Conservation (phyloP, 208 protist genomes). For the Leishmania gerbilli region DNA sequence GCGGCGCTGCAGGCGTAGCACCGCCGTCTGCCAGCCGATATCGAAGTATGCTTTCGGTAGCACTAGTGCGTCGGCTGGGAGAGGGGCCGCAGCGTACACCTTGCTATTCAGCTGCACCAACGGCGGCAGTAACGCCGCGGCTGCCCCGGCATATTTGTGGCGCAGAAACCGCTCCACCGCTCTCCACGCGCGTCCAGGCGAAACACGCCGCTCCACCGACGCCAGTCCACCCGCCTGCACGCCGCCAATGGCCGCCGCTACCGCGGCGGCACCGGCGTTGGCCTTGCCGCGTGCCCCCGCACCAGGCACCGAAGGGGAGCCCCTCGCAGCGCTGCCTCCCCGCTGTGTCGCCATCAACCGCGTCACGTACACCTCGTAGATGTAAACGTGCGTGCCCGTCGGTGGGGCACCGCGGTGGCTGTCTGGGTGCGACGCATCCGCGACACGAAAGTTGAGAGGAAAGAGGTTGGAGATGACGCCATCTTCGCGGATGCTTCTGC, state of each 20-base stretch:
- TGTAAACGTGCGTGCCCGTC: slow-evolving; percentile 38
- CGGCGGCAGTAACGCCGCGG: slow-evolving; percentile 42
- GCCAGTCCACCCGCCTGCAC: slow-evolving; percentile 3
- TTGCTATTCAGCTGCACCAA: slow-evolving; percentile 58
- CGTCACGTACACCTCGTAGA: slow-evolving; percentile 84
- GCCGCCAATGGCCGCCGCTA: not conserved
- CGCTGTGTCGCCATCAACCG: slow-evolving; percentile 16
- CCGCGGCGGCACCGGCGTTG: not conserved
- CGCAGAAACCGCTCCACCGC: slow-evolving; percentile 51
- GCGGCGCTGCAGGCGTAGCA: slow-evolving; percentile 48
- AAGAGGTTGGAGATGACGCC: slow-evolving; percentile 85
- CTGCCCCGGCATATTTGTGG: slow-evolving; percentile 23
- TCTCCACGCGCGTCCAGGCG: slow-evolving; percentile 45
- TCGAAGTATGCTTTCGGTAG: slow-evolving; percentile 66
- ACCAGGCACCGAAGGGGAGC: not conserved
- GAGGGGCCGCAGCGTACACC: slow-evolving; percentile 60
- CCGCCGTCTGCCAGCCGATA: slow-evolving; percentile 68
- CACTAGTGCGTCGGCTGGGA: slow-evolving; percentile 55
- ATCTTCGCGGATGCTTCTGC: slow-evolving; percentile 62
- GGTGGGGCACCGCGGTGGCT: not conserved
- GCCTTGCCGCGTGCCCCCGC: not conserved
- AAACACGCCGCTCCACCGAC: slow-evolving; percentile 39
- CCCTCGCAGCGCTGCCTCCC: not conserved
- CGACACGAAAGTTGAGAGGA: slow-evolving; percentile 36
- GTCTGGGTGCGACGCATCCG: not conserved